Percentiles rank a stretch among this genome's conserved stretches.
These are phyloP conservation scores for Hippophae rhamnoides DNA, from an alignment of 306 rosid species.

Conservation along the genomic window DNA sequence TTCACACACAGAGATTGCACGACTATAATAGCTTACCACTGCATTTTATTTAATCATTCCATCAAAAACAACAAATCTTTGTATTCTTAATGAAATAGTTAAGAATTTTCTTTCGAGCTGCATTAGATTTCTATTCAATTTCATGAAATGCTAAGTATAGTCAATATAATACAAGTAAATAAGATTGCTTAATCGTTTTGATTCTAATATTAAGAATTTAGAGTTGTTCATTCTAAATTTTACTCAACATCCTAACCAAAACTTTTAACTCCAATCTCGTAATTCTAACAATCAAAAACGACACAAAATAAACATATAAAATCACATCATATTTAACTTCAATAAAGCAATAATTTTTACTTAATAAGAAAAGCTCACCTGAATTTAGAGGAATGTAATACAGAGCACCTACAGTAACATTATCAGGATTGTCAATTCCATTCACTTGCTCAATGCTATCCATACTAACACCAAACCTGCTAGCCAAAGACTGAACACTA, in stretches of 20 bases:
- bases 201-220: no score
- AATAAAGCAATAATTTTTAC: not conserved
- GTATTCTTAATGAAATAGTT: no score
- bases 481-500: slow-evolving; percentile 62
- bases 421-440: slow-evolving; percentile 67
- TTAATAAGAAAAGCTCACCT: slow-evolving; percentile 37
- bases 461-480: slow-evolving; percentile 96
- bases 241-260: slow-evolving; percentile 4
- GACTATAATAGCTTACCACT: no score
- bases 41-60: no score
- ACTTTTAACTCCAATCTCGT: not conserved
- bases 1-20: no score
- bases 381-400: slow-evolving; percentile 88
- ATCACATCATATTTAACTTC: slow-evolving; percentile 7
- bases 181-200: no score
- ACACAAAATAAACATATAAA: not conserved
- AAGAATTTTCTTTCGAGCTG: no score
- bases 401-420: slow-evolving; percentile 73
- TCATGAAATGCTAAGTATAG: no score
- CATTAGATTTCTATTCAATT: no score
- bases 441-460: slow-evolving; percentile 76
- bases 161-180: no score
- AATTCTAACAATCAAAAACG: not conserved
- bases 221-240: no score
- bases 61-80: no score